Evolutionary conservation across 2,329 filamentous ascomycete genomes (phyloP).

Genomic region (Emmonsia crescens): DNA sequence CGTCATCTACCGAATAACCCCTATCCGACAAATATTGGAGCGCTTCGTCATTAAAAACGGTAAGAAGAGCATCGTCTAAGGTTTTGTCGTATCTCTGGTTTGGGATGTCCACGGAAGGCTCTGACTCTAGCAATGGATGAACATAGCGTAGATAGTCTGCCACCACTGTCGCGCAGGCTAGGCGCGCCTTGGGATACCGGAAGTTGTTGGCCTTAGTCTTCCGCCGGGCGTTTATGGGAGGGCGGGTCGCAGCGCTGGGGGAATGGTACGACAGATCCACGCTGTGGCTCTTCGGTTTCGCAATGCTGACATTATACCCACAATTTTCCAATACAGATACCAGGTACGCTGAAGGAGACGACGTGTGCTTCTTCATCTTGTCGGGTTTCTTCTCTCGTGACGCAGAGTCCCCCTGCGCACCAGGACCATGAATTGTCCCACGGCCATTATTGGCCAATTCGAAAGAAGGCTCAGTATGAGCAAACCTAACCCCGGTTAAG

Average conservation of each 20-base stretch:
- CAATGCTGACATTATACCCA: constrained; percentile 4
- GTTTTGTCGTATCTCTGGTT: constrained; percentile 1
- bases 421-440: too few species aligned
- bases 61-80: constrained; percentile 20
- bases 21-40: constrained; percentile 22
- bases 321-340: constrained; percentile 7
- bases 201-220: not conserved
- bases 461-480: not conserved
- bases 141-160: constrained; percentile 29
- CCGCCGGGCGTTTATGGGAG: not conserved
- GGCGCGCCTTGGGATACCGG: not conserved
- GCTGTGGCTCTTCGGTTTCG: constrained; percentile 1
- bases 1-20: constrained; percentile 29
- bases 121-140: constrained; percentile 19
- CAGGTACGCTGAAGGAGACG: constrained; percentile 4
- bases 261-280: constrained; percentile 8
- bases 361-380: not conserved
- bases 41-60: constrained; percentile 23
- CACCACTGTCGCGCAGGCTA: constrained; percentile 20
- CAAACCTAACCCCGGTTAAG: not conserved
- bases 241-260: not conserved
- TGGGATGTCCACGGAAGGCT: not conserved
- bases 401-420: not conserved
- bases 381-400: not conserved
- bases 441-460: not conserved